phyloP scores from a whole-genome alignment of 2,329 filamentous ascomycete species.

The Paraphaeosphaeria minitans region DNA sequence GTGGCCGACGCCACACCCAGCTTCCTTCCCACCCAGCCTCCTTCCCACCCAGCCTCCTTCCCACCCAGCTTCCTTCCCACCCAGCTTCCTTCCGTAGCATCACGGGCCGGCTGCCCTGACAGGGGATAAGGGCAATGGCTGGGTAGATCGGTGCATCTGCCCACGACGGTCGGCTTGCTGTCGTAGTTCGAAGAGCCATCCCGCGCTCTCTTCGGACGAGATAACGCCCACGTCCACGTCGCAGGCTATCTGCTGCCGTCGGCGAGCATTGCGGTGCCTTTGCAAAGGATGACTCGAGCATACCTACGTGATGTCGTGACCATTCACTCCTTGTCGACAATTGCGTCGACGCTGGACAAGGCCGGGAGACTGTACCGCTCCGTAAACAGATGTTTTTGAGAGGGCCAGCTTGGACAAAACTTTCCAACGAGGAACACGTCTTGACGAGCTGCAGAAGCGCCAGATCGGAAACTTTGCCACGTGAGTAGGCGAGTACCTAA shows the following conservation, averaged over 20 bases:
- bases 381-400: too few relatives aligned
- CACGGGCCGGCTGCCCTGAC: neutral
- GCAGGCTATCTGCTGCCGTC: neutral
- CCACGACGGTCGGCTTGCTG: too few relatives aligned
- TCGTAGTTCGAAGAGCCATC: neutral
- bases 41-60: slow-evolving; percentile 7
- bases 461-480: neutral
- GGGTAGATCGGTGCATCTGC: neutral
- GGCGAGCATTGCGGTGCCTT: too few relatives aligned
- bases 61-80: slow-evolving; percentile 8
- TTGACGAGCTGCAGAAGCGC: too few relatives aligned
- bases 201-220: neutral
- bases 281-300: too few relatives aligned
- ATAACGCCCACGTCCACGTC: neutral
- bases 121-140: neutral
- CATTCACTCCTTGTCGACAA: too few relatives aligned
- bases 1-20: slow-evolving; percentile 1
- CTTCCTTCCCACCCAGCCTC: slow-evolving; percentile 7
- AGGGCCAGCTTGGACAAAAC: too few relatives aligned
- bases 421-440: too few relatives aligned
- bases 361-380: too few relatives aligned
- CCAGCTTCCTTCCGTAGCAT: neutral
- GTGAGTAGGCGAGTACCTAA: neutral
- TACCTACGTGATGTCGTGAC: too few relatives aligned
- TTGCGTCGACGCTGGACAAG: too few relatives aligned